Evolutionary conservation across 306 rosid genomes (phyloP).

Genomic region (Dalbergia oliveri): DNA sequence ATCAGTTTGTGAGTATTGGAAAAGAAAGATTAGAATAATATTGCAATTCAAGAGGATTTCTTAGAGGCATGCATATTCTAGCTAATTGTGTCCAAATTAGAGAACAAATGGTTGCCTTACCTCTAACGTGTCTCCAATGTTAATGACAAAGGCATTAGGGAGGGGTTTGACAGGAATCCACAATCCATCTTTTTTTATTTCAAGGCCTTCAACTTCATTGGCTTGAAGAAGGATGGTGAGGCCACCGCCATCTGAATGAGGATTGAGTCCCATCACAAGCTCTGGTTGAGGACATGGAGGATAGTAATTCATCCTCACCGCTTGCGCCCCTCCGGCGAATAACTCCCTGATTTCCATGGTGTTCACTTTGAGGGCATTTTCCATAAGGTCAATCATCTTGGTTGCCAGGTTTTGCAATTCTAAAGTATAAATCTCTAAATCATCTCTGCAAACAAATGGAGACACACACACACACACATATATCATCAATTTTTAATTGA

Average conservation of each 20-base stretch:
- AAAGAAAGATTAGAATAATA: no score
- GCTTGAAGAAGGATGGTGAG: slow-evolving; percentile 42
- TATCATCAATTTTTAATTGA: no score
- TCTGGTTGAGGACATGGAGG: slow-evolving; percentile 48
- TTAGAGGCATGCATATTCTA: no score
- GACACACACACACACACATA: no score
- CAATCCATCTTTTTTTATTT: slow-evolving; percentile 43
- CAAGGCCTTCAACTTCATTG: slow-evolving; percentile 46
- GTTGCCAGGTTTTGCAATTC: slow-evolving; percentile 7
- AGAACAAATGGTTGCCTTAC: slow-evolving; percentile 6
- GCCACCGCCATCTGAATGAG: slow-evolving; percentile 39
- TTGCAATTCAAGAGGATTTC: not conserved
- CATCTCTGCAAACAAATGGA: not conserved
- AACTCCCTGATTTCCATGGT: not conserved
- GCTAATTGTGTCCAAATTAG: no score
- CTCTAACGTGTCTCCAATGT: slow-evolving; percentile 51
- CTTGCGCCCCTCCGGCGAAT: slow-evolving; percentile 17
- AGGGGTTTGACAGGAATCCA: slow-evolving; percentile 53
- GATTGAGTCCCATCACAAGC: slow-evolving; percentile 41
- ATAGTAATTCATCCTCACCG: slow-evolving; percentile 41
- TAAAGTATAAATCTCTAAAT: slow-evolving; percentile 1
- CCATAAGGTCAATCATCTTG: slow-evolving; percentile 6
- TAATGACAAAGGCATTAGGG: slow-evolving; percentile 49
- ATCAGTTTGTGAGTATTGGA: not conserved
- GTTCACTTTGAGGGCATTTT: slow-evolving; percentile 17